A percentile compares a stretch with the other conserved stretches of the same genome.
phyloP scores from a whole-genome alignment of 2,329 filamentous ascomycete species.

The Escovopsis sp. region DNA sequence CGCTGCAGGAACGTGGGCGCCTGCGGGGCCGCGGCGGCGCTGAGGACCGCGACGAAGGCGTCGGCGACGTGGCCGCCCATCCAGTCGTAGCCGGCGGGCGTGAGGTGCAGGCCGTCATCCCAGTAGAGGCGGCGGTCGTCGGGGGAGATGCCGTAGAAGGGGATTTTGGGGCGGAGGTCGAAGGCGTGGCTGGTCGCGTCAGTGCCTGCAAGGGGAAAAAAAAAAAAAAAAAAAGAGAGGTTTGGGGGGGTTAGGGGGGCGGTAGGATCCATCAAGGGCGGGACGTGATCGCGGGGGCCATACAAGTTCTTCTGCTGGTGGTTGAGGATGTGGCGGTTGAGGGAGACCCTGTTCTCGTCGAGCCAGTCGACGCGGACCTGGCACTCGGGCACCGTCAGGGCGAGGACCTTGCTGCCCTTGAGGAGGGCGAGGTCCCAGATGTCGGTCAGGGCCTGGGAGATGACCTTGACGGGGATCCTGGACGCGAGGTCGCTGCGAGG shows the following conservation, averaged over 20 bases:
- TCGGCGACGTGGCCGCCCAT: slow-evolving; percentile 45
- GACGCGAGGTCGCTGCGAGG: slow-evolving; percentile 34
- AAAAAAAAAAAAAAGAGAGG: background rate
- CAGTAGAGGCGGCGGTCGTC: slow-evolving; percentile 35
- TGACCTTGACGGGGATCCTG: slow-evolving; percentile 20
- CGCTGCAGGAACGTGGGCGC: slow-evolving; percentile 11
- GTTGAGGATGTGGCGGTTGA: slow-evolving; percentile 39
- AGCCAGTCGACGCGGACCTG: slow-evolving; percentile 15
- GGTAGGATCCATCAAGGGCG: slow-evolving; percentile 11
- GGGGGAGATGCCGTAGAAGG: slow-evolving; percentile 34
- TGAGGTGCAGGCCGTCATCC: slow-evolving; percentile 48
- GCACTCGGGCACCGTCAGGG: slow-evolving; percentile 47
- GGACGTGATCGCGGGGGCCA: background rate
- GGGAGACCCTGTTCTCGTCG: slow-evolving; percentile 21
- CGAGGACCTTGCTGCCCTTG: slow-evolving; percentile 40
- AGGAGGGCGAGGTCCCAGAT: slow-evolving; percentile 36
- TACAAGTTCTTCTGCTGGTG: slow-evolving; percentile 38
- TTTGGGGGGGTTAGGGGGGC: too few species aligned
- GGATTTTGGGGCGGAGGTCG: slow-evolving; percentile 40
- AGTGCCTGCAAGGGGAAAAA: background rate
- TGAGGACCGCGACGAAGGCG: slow-evolving; percentile 33
- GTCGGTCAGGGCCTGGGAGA: slow-evolving; percentile 33
- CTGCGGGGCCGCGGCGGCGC: slow-evolving; percentile 12
- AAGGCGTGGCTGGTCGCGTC: slow-evolving; percentile 31
- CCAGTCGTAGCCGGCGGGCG: slow-evolving; percentile 42